Base-by-base conservation (phyloP, 495 filamentous ascomycete species). In the Chaetomium fimeti region DNA sequence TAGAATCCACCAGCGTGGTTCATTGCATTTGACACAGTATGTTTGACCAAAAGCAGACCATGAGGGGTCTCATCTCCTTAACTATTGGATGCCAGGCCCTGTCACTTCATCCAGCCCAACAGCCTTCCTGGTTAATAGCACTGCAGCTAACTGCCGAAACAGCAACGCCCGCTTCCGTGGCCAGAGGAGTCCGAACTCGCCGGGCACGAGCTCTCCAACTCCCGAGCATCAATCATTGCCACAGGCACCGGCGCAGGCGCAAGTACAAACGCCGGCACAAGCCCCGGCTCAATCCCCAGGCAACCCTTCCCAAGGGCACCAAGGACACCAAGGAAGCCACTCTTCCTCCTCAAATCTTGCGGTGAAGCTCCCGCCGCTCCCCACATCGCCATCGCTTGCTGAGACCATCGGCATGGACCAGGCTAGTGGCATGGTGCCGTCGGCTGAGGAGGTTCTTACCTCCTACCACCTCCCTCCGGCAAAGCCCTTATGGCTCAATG, bases 381-480 rank as follows among this genome's bases (percentile, higher is more conserved):
- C 69, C 9, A 74, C 47, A 60, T 74, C 72, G 27, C 66, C 71
- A 47, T 75, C 75, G 38, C 72, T 73, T 32, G 67, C 74, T 29
- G 69, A 76, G 57, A 74, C 68, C 61, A 71, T 74, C 60, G 71
- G 71, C 56, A 77, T 78, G 74, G 76, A 76, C 49, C 71, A 71
- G 32, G 62, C 70, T 18, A 72, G 67, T 29, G 72, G 73, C 32
- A 53, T 66, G 51, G 66, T 70, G 20, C 66, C 74, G 20, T 67
- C 72, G 8, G 66, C 69, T n/a, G 76, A 88, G 67, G 87, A 83
- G 48, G 66, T 80, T 15, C 74, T 83, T 55, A 75, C 77, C 55
- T 72, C 75, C 8, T 85, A 85, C 66, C 82, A 83, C 62, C 75
- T 85, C 12, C 88, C 76, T 3, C 60, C 67, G 6, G 65, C 69